Evolutionary conservation across 345 rosid genomes (phyloP).

Genomic region (Toxicodendron radicans): DNA sequence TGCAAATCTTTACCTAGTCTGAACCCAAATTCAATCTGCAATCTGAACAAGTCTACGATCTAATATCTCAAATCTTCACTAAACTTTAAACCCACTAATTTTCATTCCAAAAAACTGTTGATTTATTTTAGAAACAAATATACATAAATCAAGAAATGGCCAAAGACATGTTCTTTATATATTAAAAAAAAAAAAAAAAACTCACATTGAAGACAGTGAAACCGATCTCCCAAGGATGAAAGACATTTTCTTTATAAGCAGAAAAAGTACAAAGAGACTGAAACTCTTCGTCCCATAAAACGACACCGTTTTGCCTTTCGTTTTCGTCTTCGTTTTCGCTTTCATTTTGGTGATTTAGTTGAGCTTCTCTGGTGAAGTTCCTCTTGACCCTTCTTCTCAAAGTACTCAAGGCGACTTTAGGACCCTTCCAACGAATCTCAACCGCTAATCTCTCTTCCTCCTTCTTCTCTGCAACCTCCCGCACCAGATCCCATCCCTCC

Average conservation of each 20-base stretch:
- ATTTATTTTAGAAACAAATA: too few species aligned
- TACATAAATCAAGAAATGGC: too few species aligned
- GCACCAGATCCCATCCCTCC: conserved; percentile 80
- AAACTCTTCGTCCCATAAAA: conserved; percentile 87
- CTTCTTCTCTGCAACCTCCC: conserved; percentile 35
- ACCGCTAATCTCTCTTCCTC: conserved; percentile 51
- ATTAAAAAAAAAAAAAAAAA: background rate
- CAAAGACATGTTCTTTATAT: too few species aligned
- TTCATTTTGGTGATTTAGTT: background rate
- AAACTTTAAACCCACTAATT: too few species aligned
- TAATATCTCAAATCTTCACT: too few species aligned
- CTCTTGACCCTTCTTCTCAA: conserved; percentile 77
- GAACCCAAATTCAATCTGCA: background rate
- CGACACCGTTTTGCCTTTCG: conserved; percentile 30
- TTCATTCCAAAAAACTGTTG: too few species aligned
- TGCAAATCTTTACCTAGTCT: background rate
- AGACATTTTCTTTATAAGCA: conserved; percentile 66
- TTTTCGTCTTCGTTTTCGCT: too few species aligned
- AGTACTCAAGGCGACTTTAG: conserved; percentile 71
- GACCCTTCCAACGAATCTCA: conserved; percentile 95
- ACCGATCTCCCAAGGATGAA: conserved; percentile 94
- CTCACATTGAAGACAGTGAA: conserved; percentile 85
- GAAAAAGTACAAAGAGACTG: conserved; percentile 65
- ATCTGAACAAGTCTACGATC: too few species aligned
- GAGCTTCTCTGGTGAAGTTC: conserved; percentile 63